Conservation (phyloP, 345 rosid species). For the Syzygium oleosum region DNA sequence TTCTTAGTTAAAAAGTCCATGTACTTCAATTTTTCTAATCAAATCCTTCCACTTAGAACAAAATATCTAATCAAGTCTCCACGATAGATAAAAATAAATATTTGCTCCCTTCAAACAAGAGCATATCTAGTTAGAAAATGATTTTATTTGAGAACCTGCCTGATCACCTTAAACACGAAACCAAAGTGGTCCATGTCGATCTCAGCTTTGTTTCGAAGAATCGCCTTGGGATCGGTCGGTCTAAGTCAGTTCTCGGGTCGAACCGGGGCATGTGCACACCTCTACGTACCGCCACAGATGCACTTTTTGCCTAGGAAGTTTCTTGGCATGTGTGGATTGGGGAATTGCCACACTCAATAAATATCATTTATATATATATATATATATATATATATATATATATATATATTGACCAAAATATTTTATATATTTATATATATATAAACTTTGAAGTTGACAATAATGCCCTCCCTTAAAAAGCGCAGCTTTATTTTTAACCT, state of each 20-base stretch:
- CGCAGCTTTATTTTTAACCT: background rate
- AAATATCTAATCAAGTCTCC: background rate
- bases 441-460: background rate
- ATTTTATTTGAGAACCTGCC: rapidly evolving
- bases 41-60: background rate
- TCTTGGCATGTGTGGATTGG: background rate
- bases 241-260: background rate
- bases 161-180: rapidly evolving
- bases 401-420: too few relatives aligned
- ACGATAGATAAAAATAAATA: rapidly evolving
- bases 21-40: background rate
- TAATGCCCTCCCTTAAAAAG: background rate
- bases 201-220: rapidly evolving
- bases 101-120: rapidly evolving
- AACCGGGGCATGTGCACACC: rapidly evolving
- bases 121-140: background rate
- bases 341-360: background rate
- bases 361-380: rapidly evolving
- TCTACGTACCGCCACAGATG: background rate
- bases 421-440: background rate
- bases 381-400: background rate
- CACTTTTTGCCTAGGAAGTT: background rate
- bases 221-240: rapidly evolving
- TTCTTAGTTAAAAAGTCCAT: background rate
- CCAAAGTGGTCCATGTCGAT: rapidly evolving